Base-by-base conservation (phyloP, 768 basidiomycete species). In the Tylopilus sp. region DNA sequence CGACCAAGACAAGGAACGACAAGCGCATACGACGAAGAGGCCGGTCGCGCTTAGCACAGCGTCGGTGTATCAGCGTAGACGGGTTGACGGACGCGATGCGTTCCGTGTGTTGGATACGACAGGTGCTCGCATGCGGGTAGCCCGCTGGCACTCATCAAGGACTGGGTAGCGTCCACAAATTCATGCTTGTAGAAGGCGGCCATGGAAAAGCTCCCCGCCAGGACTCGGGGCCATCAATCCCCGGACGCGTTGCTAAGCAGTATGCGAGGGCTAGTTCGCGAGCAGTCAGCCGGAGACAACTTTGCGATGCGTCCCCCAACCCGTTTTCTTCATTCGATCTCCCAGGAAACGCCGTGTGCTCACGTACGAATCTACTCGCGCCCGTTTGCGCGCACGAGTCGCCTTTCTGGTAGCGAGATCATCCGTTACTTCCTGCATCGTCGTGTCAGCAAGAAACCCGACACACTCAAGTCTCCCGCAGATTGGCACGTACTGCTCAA, bases 71-170 rank as follows among this genome's bases (percentile, higher is more conserved):
- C 45, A 35, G 25, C 22, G n/a, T 7, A 35, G 45, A 36, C n/a
- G 45, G 33, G 33, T 22, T 45, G 21, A 35, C 44, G 33, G 44
- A 45, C 21, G 44, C 44, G 44, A 45, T 45, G 33, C 44, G 44
- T 11, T 33, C 44, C 15, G 21, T 45, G 31, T 36, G 35, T 45
- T 45, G 44, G 44, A 45, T 22, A 3, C 44, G 21, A 22, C 33
- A 45, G 4, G 33, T 45, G 2, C 44, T 45, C 44, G 33, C 44
- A 35, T 36, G 44, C 22, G 6, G 44, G 44, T 22, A 33, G 44
- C 33, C 35, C 35, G 33, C 44, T 33, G 7, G 44, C 33, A 7
- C 17, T 45, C 31, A 13, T 45, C 17, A 22, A n/a, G 10, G 44
- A 45, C 28, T 35, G 44, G 33, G 44, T 35, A n/a, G n/a, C 33